Base-by-base conservation (phyloP, 805 yeast species). In the Candida orba region DNA sequence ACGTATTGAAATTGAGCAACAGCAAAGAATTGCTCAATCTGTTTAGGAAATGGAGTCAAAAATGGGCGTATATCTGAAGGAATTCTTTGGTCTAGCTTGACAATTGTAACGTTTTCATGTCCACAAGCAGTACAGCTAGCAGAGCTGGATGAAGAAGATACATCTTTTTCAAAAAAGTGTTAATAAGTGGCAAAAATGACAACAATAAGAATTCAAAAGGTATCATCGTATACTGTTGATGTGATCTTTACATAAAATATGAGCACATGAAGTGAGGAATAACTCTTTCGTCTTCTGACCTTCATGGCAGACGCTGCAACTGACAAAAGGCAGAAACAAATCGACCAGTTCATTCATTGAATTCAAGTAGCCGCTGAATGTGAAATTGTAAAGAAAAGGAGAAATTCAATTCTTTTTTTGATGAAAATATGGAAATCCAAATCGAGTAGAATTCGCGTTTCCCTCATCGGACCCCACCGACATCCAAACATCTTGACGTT, bases 251-350 rank as follows among this genome's bases (percentile, higher is more conserved):
- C 71, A 67, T 18, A 67, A 46, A 1, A 61, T 54, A 47, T 66
- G 70, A 4, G 69, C 70, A 52, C 71, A 67, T 3, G 69, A 64
- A 1, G 68, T 65, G 38, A 67, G 43, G 35, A 51, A 51, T 20
- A 66, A 52, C 1, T 56, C 56, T n/a, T 50, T 54, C 4, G 45
- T 55, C 17, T 40, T 37, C 29, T 12, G 14, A 13, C 29, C 13
- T 27, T 10, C 50, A 38, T 64, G 65, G 44, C 71, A 66, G 3
- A 64, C 52, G 12, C 53, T 50, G 43, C 71, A 66, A 36, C 60
- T 57, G 3, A 60, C 59, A 45, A 58, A 64, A 7, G 59, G 58
- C 41, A 58, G 65, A 20, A 50, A 45, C 27, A 57, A 40, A 41
- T 52, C 51, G 41, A 51, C 14, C n/a, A 13, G 18, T 33, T 33